phyloP scores from a whole-genome alignment of 1,284 basidiomycete genomes.

The Hemileia vastatrix region DNA sequence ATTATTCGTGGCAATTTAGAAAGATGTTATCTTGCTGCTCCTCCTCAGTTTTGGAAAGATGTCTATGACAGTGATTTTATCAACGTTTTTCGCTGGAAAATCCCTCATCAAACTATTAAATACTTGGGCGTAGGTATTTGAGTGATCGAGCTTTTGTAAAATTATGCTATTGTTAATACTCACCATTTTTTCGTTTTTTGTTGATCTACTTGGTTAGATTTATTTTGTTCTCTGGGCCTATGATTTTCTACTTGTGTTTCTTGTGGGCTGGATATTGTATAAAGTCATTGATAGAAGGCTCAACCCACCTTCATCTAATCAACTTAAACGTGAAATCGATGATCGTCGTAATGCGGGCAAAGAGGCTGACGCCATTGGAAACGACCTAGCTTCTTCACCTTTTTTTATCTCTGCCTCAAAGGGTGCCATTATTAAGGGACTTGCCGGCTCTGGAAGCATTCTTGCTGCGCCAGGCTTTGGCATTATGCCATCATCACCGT shows the following conservation, averaged over 20 bases:
- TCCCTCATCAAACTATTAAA: conserved; percentile 1
- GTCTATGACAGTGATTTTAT: conserved; percentile 1
- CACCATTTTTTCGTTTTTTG: not conserved
- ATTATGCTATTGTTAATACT: not conserved
- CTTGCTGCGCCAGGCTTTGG: conserved; percentile 12
- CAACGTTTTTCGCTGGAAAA: conserved; percentile 19
- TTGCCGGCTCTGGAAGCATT: conserved; percentile 4
- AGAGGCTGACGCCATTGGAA: conserved; percentile 10
- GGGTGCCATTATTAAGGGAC: conserved; percentile 4
- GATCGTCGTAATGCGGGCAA: conserved; percentile 8
- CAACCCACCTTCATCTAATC: conserved; percentile 13
- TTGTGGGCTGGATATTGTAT: conserved; percentile 16
- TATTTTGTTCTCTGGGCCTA: conserved; percentile 17
- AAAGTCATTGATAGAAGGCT: conserved; percentile 8
- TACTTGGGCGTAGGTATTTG: conserved; percentile 10
- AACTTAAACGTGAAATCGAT: conserved; percentile 12
- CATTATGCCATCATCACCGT: not conserved
- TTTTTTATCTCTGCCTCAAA: not conserved
- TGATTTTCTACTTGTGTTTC: conserved; percentile 19
- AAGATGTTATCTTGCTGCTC: conserved; percentile 9
- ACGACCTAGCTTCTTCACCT: not conserved
- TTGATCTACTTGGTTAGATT: not conserved
- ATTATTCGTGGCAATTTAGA: conserved; percentile 7
- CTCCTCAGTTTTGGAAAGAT: conserved; percentile 11
- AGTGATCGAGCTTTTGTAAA: not conserved